A percentile compares a stretch with the other conserved stretches of the same genome.
These are phyloP conservation scores for Cyanidiococcus yangmingshanensis DNA, from an alignment of 23 red algal genomes.

Conservation along the genomic window DNA sequence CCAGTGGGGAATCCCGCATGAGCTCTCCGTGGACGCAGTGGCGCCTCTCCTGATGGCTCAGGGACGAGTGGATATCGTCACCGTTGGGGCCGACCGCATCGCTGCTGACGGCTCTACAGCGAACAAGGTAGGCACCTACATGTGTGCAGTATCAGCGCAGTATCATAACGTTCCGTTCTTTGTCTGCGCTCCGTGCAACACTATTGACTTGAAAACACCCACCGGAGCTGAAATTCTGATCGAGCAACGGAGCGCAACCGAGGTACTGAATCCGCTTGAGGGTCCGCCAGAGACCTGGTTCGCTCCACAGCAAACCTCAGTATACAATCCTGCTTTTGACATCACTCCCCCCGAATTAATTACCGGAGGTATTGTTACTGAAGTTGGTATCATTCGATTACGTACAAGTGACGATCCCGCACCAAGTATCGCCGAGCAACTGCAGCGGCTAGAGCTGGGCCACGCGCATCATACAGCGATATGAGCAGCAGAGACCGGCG, in stretches of 20 bases:
- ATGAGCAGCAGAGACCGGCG: too few relatives aligned
- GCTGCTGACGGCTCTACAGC: constrained; percentile 26
- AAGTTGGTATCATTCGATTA: constrained; percentile 26
- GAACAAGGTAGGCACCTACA: constrained; percentile 53
- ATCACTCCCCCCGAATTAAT: constrained; percentile 35
- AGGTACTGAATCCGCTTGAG: constrained; percentile 14
- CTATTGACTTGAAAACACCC: constrained; percentile 21
- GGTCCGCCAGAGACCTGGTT: not conserved
- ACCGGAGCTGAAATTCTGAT: constrained; percentile 29
- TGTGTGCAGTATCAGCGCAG: constrained; percentile 14
- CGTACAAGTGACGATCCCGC: not conserved
- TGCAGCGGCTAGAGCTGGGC: not conserved
- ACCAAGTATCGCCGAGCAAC: not conserved
- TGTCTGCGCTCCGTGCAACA: constrained; percentile 32
- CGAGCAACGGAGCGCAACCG: constrained; percentile 29
- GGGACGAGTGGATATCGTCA: constrained; percentile 25
- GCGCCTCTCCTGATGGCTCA: constrained; percentile 32
- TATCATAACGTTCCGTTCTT: constrained; percentile 39
- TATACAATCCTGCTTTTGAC: constrained; percentile 60
- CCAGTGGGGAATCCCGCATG: constrained; percentile 29
- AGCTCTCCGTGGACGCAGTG: constrained; percentile 26
- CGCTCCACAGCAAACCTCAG: constrained; percentile 19
- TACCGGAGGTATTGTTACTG: constrained; percentile 39
- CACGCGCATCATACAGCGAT: too few relatives aligned
- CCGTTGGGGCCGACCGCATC: constrained; percentile 41